Percentiles rank a stretch among this genome's conserved stretches.
Evolutionary conservation across 805 yeast genomes (phyloP).

Genomic region (Barnettozyma sp.): DNA sequence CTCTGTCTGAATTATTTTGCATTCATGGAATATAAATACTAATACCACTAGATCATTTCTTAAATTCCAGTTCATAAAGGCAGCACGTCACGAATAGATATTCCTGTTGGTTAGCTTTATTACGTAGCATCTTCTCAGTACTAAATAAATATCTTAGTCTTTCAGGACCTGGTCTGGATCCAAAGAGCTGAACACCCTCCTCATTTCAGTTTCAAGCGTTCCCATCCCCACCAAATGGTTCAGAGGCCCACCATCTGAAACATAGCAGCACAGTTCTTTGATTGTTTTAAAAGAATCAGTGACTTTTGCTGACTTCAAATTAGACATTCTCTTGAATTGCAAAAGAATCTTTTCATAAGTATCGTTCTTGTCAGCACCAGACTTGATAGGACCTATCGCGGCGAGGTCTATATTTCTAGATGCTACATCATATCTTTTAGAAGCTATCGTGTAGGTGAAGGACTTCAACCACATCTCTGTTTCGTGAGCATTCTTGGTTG

Average conservation of each 20-base stretch:
- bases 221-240: constrained; percentile 33
- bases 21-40: no score
- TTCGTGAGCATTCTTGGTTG: constrained; percentile 40
- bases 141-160: constrained; percentile 1
- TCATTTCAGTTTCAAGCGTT: constrained; percentile 42
- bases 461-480: constrained; percentile 47
- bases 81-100: constrained; percentile 8
- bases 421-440: constrained; percentile 46
- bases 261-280: constrained; percentile 25
- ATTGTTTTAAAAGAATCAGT: constrained; percentile 36
- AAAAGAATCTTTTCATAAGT: constrained; percentile 44
- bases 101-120: background rate
- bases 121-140: no score
- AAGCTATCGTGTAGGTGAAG: constrained; percentile 49
- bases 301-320: constrained; percentile 40
- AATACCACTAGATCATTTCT: constrained; percentile 15
- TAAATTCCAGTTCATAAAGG: constrained; percentile 18
- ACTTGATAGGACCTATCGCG: constrained; percentile 46
- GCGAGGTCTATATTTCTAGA: constrained; percentile 49
- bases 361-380: constrained; percentile 43
- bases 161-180: constrained; percentile 39
- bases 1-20: no score
- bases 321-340: constrained; percentile 54
- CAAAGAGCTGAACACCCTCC: constrained; percentile 39
- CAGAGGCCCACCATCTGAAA: constrained; percentile 35